Percentiles rank a stretch among this genome's conserved stretches.
These are phyloP conservation scores for Globisporangium ultimum DNA, from an alignment of 352 stramenopile genomes.

Conservation along the genomic window DNA sequence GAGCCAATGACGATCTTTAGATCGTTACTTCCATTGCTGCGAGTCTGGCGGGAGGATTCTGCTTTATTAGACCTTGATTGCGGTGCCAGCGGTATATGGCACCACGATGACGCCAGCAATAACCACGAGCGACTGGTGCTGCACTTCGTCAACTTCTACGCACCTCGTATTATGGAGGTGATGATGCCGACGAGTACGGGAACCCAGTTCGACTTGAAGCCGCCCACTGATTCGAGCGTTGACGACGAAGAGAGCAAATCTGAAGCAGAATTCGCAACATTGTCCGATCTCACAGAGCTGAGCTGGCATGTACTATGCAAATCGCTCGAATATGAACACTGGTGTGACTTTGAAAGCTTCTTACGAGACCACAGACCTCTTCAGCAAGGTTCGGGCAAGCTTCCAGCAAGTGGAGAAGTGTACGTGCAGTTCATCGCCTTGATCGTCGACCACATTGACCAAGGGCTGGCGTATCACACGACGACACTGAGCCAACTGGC, in stretches of 20 bases:
- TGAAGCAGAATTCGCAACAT: background rate
- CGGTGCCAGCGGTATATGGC: background rate
- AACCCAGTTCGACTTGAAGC: background rate
- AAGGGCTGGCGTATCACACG: background rate
- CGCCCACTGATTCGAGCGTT: background rate
- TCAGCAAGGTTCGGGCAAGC: background rate
- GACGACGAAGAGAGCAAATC: background rate
- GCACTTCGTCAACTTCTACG: conserved; percentile 8
- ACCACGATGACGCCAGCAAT: background rate
- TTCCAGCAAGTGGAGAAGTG: background rate
- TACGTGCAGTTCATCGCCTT: conserved; percentile 3
- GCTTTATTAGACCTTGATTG: background rate
- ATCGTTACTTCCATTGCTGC: conserved; percentile 12
- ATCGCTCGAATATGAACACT: background rate
- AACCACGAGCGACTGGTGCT: conserved; percentile 7
- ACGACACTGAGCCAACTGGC: conserved; percentile 4
- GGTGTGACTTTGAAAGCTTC: background rate
- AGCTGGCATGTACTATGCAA: background rate
- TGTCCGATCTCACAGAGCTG: background rate
- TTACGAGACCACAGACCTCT: background rate
- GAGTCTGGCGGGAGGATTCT: conserved; percentile 2
- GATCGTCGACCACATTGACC: conserved; percentile 5
- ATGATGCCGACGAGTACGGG: background rate
- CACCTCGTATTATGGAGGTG: background rate
- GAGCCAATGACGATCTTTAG: background rate